Evolutionary conservation across 2,329 filamentous ascomycete genomes (phyloP).

Genomic region (Pyrenophora seminiperda): DNA sequence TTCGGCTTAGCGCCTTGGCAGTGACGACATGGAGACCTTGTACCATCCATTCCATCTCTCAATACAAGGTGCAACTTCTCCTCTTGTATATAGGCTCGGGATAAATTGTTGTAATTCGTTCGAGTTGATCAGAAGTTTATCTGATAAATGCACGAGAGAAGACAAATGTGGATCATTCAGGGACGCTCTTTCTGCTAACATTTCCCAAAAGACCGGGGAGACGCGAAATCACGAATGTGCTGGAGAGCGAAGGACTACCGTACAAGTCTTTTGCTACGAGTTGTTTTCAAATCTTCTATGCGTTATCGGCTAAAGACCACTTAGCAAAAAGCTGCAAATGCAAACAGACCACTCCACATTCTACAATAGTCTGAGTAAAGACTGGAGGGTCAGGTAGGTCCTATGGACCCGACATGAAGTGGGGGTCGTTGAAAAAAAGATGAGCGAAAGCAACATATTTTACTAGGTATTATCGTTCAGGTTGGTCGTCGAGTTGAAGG

Average conservation of each 20-base stretch:
- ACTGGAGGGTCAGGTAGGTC: no score
- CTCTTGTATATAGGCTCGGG: constrained; percentile 13
- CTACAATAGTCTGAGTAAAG: constrained; percentile 2
- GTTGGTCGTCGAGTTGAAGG: no score
- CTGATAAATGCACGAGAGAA: constrained; percentile 6
- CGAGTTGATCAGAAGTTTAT: constrained; percentile 10
- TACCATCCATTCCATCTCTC: constrained; percentile 15
- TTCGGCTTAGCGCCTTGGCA: no score
- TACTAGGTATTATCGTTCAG: no score
- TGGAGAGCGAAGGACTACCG: constrained; percentile 19
- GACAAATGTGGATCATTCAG: not conserved
- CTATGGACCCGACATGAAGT: constrained; percentile 16
- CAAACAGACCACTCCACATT: constrained; percentile 31
- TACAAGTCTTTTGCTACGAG: constrained; percentile 20
- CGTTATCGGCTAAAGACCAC: not conserved
- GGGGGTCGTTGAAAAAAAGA: constrained; percentile 3
- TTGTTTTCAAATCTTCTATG: not conserved
- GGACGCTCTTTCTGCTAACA: constrained; percentile 17
- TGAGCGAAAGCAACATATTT: no score
- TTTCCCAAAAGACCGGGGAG: constrained; percentile 15
- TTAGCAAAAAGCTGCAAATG: constrained; percentile 25
- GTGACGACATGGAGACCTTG: not conserved
- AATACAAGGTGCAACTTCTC: constrained; percentile 19
- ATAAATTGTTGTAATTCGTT: constrained; percentile 10
- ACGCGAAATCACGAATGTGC: constrained; percentile 18